phyloP scores from a whole-genome alignment of 2,329 filamentous ascomycete species.

The Calcarisporium arbuscula region DNA sequence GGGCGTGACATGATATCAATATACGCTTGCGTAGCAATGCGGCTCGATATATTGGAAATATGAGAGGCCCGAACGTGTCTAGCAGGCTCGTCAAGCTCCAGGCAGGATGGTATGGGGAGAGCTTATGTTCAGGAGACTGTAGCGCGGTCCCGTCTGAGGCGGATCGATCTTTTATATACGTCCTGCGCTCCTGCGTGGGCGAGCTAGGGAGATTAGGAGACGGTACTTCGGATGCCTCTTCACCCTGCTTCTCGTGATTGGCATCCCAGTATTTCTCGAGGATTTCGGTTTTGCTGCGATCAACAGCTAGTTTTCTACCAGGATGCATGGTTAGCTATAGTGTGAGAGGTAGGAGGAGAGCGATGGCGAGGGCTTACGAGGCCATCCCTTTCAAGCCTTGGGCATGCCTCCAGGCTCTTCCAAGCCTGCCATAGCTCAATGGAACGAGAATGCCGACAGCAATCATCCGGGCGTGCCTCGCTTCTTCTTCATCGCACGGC shows the following conservation, averaged over 20 bases:
- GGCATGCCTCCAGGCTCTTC: slow-evolving; percentile 84
- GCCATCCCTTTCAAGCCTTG: slow-evolving; percentile 69
- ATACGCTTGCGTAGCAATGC: slow-evolving; percentile 83
- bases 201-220: slow-evolving; percentile 31
- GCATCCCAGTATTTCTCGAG: slow-evolving; percentile 77
- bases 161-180: slow-evolving; percentile 51
- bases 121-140: slow-evolving; percentile 53
- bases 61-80: slow-evolving; percentile 79
- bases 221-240: slow-evolving; percentile 18
- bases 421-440: slow-evolving; percentile 75
- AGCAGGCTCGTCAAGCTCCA: slow-evolving; percentile 73
- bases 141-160: slow-evolving; percentile 56
- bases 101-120: slow-evolving; percentile 79
- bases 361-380: slow-evolving; percentile 38
- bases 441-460: slow-evolving; percentile 86
- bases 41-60: slow-evolving; percentile 86
- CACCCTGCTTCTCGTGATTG: slow-evolving; percentile 32
- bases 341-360: neutral
- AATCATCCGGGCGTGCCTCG: slow-evolving; percentile 86
- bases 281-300: slow-evolving; percentile 54
- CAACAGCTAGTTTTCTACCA: slow-evolving; percentile 52
- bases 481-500: slow-evolving; percentile 66
- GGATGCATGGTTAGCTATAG: slow-evolving; percentile 14
- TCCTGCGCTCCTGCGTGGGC: slow-evolving; percentile 26
- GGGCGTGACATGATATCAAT: slow-evolving; percentile 76